Base-by-base conservation (phyloP, 2,329 filamentous ascomycete genomes). In the Blastomyces silverae region DNA sequence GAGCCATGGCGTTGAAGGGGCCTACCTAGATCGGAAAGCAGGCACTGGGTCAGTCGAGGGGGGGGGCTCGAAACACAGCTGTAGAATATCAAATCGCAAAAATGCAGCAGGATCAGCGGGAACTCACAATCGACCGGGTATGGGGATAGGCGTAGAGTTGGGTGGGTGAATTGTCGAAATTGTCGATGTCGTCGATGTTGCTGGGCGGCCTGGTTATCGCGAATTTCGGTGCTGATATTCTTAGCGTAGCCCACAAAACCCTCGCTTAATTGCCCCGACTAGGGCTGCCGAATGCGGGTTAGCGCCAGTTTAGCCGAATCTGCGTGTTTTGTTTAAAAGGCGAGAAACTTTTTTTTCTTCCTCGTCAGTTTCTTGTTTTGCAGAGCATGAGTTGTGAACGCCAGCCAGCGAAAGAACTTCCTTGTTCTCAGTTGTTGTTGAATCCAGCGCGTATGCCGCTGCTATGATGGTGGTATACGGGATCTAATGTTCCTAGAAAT, bases 1-100 rank as follows among this genome's bases (percentile, higher is more conserved):
- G 88, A 83, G 88, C 87, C 89, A 91, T 91, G 86, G 81, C 88
- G 84, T 58, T 58, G 56, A 58, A 58, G 82, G 82, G 81, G 79
- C 48, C 82, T 80, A 81, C 83, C 83, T 87, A 77, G 68, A 74
- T 70, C 11, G 68, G 61, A 28, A 50, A 61, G n/a, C 20, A 56
- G 25, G 55, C 56, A 62, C 52, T 62, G 44, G 37, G 61, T 65
- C 52, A 69, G 58, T 50, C 62, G 64, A 44, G 34, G 46, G 31
- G 5, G 31, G 11, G 15, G 11, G 15, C 11, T 5, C 48, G 25
- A 3, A 20, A 15, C 31, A 34, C 31, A 34, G 31, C 31, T 34
- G 31, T 7, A 34, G 2, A 13, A 39, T 50, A 62, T 20, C 53
- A 31, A n/a, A 42, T 28, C 37, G n/a, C 4, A 22, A 62, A 15